phyloP scores from a whole-genome alignment of 2,329 filamentous ascomycete genomes.

The Blumeria graminis region DNA sequence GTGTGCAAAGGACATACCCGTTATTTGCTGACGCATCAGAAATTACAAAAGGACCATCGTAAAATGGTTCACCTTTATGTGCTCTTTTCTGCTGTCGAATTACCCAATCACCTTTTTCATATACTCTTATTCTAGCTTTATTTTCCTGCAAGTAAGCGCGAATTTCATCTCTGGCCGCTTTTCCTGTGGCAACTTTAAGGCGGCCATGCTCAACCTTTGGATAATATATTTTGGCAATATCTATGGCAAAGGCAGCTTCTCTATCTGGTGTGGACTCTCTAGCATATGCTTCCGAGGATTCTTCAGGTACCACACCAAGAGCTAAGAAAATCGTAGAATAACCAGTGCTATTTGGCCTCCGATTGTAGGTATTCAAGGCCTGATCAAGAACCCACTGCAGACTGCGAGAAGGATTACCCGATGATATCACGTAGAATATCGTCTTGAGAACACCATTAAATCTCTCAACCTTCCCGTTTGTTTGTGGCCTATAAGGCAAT shows the following conservation, averaged over 20 bases:
- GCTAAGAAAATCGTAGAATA: background rate
- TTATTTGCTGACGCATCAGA: background rate
- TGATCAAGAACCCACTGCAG: background rate
- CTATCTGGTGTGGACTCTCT: background rate
- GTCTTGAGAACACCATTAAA: background rate
- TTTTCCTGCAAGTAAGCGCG: background rate
- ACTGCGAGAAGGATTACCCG: background rate
- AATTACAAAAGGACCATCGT: background rate
- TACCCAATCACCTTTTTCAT: background rate
- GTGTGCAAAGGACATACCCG: background rate
- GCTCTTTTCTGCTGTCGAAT: background rate
- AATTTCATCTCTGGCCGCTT: background rate
- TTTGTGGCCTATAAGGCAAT: background rate
- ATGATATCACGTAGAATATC: background rate
- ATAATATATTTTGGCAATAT: background rate
- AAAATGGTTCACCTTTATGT: background rate
- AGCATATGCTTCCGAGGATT: background rate
- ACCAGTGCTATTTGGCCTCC: background rate
- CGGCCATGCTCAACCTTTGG: background rate
- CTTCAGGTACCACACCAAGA: background rate
- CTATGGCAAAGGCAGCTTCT: background rate
- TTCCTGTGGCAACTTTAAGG: background rate
- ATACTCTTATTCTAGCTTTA: background rate
- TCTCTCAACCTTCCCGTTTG: background rate
- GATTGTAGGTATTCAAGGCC: background rate